Evolutionary conservation across 2,329 filamentous ascomycete genomes (phyloP), one percentile per base, ranked within the genome.

Genomic region (Ascochyta clinopodiicola): DNA sequence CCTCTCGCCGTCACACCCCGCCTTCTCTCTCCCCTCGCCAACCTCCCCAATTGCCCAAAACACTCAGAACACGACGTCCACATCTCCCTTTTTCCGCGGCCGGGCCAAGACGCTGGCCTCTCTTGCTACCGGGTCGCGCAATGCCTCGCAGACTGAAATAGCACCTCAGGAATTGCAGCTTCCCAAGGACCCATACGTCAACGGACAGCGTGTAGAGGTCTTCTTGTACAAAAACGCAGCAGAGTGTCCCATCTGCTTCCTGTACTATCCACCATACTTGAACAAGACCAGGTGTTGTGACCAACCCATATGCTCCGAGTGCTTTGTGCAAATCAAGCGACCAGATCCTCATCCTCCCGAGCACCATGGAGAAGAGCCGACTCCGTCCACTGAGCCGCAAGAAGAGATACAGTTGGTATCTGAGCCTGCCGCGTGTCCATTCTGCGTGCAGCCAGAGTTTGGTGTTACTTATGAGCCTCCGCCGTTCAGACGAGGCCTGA

Each of bases 251-350:
- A 96, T 99, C 59, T 99, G 95, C 79, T 96, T 98, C 73, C 81
- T 98, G 48, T 96, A 92, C 66, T 99, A 98, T 64, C 95, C 95
- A 0, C 92, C 92, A 3, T 96, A 96, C 71, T 82, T 99, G 27
- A 99, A 99, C 77, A 89, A 88, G 62, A 99, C 95, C 0, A 84
- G 95, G 63, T 99, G 95, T 73, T 99, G 95, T 75, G 92, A 96
- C 67, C 95, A 99, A 73, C 84, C 90, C 6, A 98, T 99, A 60
- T 99, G 95, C 78, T 98, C 93, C 37, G 95, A 99, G 78, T 99
- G 95, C 75, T 99, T 99, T 69, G 95, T 99, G 4, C 95, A 99
- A 75, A 99, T 99, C 73, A 98, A 97, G 75, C 86, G 95, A 37
- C 88, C 92, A 4, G 94, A 99, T 62, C 93, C 92, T 9, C 91